Evolutionary conservation across 176 grass and related monocot genomes (phyloP).

Genomic region (Triticum timopheevii): DNA sequence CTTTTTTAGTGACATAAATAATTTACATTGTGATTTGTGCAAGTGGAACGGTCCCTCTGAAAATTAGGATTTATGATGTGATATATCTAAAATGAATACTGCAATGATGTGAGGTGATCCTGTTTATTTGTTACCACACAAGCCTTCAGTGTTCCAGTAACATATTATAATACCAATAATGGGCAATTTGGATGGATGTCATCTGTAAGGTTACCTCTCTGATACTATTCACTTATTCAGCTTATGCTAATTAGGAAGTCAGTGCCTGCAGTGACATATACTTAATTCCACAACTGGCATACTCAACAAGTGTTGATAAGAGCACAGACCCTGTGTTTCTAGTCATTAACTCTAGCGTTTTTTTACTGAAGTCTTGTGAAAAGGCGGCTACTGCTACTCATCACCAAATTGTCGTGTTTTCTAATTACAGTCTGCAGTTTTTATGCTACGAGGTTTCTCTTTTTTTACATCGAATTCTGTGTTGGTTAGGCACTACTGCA

Average conservation of each 20-base stretch:
- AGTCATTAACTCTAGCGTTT: background rate
- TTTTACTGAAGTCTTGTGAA: background rate
- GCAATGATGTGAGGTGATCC: slow-evolving; percentile 1
- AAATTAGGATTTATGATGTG: background rate
- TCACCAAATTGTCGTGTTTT: background rate
- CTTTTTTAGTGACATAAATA: background rate
- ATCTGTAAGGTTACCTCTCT: background rate
- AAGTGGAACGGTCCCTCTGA: background rate
- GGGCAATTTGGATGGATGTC: background rate
- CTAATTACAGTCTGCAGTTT: background rate
- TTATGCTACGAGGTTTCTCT: background rate
- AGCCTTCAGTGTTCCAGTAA: background rate
- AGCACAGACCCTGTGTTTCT: background rate
- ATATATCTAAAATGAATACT: background rate
- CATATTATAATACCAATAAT: background rate
- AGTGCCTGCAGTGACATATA: background rate
- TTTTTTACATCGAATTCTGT: slow-evolving; percentile 15
- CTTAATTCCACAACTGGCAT: background rate
- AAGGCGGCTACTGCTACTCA: background rate
- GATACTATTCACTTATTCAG: background rate
- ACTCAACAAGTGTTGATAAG: background rate
- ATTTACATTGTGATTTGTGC: background rate
- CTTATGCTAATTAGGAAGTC: background rate
- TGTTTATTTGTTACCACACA: background rate
- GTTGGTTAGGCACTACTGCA: slow-evolving; percentile 69